These are phyloP conservation scores for Haplosporangium sp. DNA, from an alignment of 371 early-diverging fungal genomes.

Conservation along the genomic window DNA sequence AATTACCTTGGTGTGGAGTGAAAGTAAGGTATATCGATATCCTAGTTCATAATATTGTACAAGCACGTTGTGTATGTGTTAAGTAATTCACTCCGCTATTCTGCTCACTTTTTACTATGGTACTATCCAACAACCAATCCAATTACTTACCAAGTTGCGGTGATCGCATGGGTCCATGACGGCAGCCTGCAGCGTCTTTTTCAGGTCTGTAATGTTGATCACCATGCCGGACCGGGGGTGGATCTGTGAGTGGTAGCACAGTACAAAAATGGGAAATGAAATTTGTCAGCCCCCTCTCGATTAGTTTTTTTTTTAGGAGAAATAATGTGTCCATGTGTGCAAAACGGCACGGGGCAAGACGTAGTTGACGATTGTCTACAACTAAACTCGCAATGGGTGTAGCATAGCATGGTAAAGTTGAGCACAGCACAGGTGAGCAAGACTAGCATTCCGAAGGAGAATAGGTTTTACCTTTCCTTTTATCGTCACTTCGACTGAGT, in stretches of 20 bases:
- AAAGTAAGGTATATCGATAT: conserved; percentile 84
- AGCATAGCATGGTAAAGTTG: background rate
- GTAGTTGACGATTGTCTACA: no score
- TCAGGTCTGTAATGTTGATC: conserved; percentile 83
- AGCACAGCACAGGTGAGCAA: background rate
- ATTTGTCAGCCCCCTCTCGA: conserved; percentile 22
- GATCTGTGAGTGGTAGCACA: conserved; percentile 52
- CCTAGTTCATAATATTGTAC: conserved; percentile 58
- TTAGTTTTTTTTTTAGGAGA: background rate
- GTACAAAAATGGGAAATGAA: conserved; percentile 2
- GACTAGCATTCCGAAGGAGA: background rate
- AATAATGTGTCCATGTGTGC: no score
- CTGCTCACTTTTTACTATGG: background rate
- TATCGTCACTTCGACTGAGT: conserved; percentile 78
- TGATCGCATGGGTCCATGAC: conserved; percentile 89
- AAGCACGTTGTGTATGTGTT: background rate
- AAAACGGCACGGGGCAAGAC: no score
- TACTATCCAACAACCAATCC: background rate
- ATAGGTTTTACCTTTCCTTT: conserved; percentile 64
- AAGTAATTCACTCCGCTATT: background rate
- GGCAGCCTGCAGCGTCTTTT: conserved; percentile 75
- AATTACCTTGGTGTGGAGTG: conserved; percentile 64
- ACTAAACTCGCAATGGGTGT: no score
- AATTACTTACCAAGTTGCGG: conserved; percentile 72
- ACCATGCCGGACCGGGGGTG: conserved; percentile 89